Percentiles rank a stretch among this genome's conserved stretches.
Evolutionary conservation across 495 filamentous ascomycete species (phyloP).

Genomic region (Aspergillus conjunctus): DNA sequence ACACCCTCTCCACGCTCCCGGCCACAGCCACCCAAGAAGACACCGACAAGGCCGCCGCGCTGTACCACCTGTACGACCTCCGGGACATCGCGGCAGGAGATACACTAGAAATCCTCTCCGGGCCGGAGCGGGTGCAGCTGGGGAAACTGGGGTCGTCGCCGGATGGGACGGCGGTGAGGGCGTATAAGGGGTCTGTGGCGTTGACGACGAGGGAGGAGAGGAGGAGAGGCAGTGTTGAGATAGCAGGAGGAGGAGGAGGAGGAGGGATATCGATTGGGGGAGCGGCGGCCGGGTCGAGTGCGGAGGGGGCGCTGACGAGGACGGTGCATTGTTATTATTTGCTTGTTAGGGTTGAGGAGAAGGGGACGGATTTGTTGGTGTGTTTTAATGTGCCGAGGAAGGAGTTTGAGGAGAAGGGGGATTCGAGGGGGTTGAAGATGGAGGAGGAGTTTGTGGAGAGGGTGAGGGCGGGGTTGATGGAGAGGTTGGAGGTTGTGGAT

Average conservation of each 20-base stretch:
- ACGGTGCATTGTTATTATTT: slow-evolving; percentile 40
- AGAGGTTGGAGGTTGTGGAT: slow-evolving; percentile 73
- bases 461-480: slow-evolving; percentile 63
- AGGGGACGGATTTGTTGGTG: slow-evolving; percentile 83
- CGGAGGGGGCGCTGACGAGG: slow-evolving; percentile 23
- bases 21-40: slow-evolving; percentile 33
- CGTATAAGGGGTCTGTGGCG: slow-evolving; percentile 37
- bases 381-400: slow-evolving; percentile 88
- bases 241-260: no score
- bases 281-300: slow-evolving; percentile 28
- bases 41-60: slow-evolving; percentile 65
- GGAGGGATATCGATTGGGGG: slow-evolving; percentile 22
- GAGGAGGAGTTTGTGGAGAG: slow-evolving; percentile 66
- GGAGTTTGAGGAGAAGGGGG: slow-evolving; percentile 56
- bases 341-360: slow-evolving; percentile 70
- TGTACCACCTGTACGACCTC: slow-evolving; percentile 78
- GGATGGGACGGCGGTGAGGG: slow-evolving; percentile 15
- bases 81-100: slow-evolving; percentile 60
- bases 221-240: no score
- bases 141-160: slow-evolving; percentile 22
- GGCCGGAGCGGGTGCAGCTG: slow-evolving; percentile 34
- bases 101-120: slow-evolving; percentile 55
- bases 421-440: slow-evolving; percentile 43
- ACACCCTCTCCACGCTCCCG: slow-evolving; percentile 25
- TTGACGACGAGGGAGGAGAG: slow-evolving; percentile 28